These are phyloP conservation scores for Nemophila menziesii DNA, from an alignment of 257 asterid genomes.

Conservation along the genomic window DNA sequence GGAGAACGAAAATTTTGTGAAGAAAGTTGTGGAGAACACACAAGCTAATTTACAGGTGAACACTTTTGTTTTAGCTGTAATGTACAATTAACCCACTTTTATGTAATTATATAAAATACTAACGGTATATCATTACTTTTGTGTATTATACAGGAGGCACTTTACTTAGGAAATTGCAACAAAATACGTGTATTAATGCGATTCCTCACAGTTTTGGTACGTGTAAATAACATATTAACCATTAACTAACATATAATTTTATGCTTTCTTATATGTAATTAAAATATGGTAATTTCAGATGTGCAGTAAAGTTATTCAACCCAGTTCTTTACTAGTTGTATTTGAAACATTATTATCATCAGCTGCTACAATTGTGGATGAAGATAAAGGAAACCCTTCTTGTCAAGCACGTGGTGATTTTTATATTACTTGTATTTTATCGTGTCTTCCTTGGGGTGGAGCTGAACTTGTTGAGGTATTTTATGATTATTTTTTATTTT, in stretches of 20 bases:
- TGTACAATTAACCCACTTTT: neutral
- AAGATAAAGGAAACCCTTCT: constrained; percentile 91
- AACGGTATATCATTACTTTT: neutral
- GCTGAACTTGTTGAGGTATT: constrained; percentile 87
- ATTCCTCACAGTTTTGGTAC: constrained; percentile 79
- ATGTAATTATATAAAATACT: neutral
- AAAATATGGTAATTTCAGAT: constrained; percentile 40
- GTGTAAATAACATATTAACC: constrained; percentile 6
- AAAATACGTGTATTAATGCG: constrained; percentile 74
- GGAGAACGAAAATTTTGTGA: constrained; percentile 89
- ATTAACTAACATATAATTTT: neutral
- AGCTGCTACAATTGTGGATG: constrained; percentile 95
- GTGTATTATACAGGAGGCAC: constrained; percentile 53
- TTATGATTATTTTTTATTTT: neutral
- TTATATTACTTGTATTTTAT: constrained; percentile 66
- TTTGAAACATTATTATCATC: constrained; percentile 84
- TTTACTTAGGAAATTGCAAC: constrained; percentile 59
- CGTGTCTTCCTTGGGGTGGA: constrained; percentile 99
- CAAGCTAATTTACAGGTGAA: constrained; percentile 72
- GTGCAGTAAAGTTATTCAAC: constrained; percentile 97
- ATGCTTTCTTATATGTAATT: constrained; percentile 1
- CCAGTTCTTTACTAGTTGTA: constrained; percentile 65
- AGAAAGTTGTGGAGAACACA: constrained; percentile 50
- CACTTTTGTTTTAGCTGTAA: neutral
- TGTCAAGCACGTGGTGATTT: constrained; percentile 99